Evolutionary conservation across 169 alveolate species (phyloP).

Genomic region (Plasmodium chabaudi): DNA sequence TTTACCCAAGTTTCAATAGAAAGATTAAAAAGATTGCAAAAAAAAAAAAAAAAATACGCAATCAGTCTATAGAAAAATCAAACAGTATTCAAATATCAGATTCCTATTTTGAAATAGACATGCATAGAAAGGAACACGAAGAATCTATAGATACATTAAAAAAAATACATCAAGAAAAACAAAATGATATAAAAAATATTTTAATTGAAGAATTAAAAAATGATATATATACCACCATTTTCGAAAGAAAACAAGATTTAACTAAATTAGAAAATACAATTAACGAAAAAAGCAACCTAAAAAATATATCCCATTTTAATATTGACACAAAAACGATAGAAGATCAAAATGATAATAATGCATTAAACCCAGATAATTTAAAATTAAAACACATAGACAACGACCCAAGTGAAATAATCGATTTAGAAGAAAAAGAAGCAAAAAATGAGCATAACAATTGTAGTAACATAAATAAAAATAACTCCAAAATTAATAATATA

Average conservation of each 20-base stretch:
- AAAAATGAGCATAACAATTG: too few relatives aligned
- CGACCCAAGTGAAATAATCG: too few relatives aligned
- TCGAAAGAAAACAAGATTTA: background rate
- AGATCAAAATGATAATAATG: background rate
- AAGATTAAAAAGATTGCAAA: too few relatives aligned
- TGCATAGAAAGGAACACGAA: too few relatives aligned
- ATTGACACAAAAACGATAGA: background rate
- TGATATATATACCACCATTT: constrained; percentile 4
- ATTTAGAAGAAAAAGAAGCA: too few relatives aligned
- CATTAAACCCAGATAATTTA: background rate
- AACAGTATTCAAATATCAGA: background rate
- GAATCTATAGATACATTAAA: too few relatives aligned
- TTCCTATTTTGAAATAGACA: too few relatives aligned
- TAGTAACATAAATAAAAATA: too few relatives aligned
- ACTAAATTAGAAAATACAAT: background rate
- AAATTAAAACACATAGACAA: too few relatives aligned
- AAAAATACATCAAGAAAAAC: background rate
- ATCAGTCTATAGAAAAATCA: background rate
- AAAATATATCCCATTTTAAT: constrained; percentile 2
- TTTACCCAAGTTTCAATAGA: too few relatives aligned
- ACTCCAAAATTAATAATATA: too few relatives aligned
- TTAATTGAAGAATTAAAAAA: constrained; percentile 33
- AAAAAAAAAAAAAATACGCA: background rate
- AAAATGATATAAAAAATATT: constrained; percentile 5
- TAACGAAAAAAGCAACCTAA: background rate